Evolutionary conservation across 106 monocot genomes (phyloP).

Genomic region (Allium sativum): DNA sequence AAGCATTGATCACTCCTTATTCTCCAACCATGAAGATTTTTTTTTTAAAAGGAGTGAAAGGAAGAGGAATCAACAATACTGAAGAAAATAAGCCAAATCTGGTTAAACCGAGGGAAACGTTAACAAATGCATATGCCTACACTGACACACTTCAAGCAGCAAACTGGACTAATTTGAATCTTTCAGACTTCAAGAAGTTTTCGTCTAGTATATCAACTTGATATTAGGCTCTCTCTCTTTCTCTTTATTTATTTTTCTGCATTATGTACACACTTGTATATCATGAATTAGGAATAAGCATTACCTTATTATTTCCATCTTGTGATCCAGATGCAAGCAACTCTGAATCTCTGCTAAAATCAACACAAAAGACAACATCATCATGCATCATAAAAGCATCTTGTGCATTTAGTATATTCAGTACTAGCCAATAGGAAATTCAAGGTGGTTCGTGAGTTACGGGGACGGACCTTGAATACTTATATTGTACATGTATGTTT

Average conservation of each 20-base stretch:
- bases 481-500: no score
- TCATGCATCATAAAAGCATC: conserved; percentile 99
- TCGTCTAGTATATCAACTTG: neutral
- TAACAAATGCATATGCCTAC: no score
- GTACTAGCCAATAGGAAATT: no score
- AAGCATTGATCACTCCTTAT: conserved; percentile 89
- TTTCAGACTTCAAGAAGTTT: neutral
- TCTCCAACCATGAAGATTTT: conserved; percentile 75
- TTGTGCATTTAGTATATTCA: conserved; percentile 16
- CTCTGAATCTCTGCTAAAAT: conserved; percentile 97
- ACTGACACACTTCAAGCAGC: no score
- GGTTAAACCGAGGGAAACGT: no score
- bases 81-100: conserved; percentile 1
- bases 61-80: neutral
- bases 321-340: conserved; percentile 95
- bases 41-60: no score
- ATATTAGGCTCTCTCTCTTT: neutral
- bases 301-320: conserved; percentile 97
- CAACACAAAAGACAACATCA: conserved; percentile 85
- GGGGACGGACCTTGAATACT: no score
- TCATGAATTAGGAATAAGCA: neutral
- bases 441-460: no score
- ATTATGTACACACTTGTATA: neutral
- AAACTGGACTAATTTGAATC: neutral
- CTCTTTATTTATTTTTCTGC: no score